These are phyloP conservation scores for Malus hybrid DNA, from an alignment of 331 rosid species.

Conservation along the genomic window DNA sequence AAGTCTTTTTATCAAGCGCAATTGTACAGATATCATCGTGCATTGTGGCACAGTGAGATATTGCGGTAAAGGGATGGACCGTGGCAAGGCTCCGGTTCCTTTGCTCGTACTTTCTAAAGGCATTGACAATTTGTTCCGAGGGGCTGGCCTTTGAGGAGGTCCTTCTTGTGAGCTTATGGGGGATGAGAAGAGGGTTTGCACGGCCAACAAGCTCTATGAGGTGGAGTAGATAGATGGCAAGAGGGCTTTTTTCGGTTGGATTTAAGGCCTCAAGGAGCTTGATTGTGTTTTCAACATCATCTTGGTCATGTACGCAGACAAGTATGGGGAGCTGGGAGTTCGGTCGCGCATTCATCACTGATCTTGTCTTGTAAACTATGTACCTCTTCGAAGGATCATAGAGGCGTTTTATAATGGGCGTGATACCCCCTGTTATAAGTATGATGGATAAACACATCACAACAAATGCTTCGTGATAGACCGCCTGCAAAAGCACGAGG, in stretches of 20 bases:
- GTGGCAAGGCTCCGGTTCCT: background rate
- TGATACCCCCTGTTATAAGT: constrained; percentile 13
- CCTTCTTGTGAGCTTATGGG: constrained; percentile 5
- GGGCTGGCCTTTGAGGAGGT: background rate
- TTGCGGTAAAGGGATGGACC: constrained; percentile 17
- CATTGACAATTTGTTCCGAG: constrained; percentile 19
- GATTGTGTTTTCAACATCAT: constrained; percentile 17
- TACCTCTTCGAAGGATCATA: constrained; percentile 32
- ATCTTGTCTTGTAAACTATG: constrained; percentile 19
- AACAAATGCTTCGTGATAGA: constrained; percentile 11
- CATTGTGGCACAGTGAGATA: constrained; percentile 17
- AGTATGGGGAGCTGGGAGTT: constrained; percentile 14
- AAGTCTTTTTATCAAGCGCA: constrained; percentile 15
- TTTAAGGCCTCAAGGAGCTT: constrained; percentile 30
- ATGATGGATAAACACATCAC: constrained; percentile 9
- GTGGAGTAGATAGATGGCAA: constrained; percentile 19
- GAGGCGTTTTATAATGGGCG: constrained; percentile 19
- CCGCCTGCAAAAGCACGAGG: constrained; percentile 1
- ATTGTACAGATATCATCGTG: constrained; percentile 27
- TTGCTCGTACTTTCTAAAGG: constrained; percentile 22
- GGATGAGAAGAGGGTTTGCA: constrained; percentile 17
- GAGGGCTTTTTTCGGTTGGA: constrained; percentile 25
- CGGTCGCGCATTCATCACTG: constrained; percentile 9
- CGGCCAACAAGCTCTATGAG: constrained; percentile 24
- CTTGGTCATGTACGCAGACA: constrained; percentile 26